A percentile compares a stretch with the other conserved stretches of the same genome.
Evolutionary conservation across 73 alveolate genomes (phyloP).

Genomic region (Paramecium primaurelia): DNA sequence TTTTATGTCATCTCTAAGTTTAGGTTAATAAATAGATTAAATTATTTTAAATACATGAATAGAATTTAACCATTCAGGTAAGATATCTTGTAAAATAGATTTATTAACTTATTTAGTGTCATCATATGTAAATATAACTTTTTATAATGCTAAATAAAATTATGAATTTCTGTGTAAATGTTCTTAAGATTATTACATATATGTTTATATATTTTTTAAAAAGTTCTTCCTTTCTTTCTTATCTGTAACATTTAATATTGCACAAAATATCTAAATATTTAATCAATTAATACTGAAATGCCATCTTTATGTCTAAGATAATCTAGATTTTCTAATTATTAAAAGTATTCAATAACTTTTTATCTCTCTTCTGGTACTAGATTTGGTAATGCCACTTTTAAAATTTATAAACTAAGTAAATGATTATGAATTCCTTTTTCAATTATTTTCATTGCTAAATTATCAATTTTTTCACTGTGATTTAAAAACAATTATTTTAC

Average conservation of each 20-base stretch:
- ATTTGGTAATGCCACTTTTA: conserved; percentile 15
- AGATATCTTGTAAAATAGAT: neutral
- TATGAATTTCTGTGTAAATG: neutral
- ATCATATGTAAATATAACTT: neutral
- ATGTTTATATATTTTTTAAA: neutral
- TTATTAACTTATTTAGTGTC: conserved; percentile 3
- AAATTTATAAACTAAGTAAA: neutral
- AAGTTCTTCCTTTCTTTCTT: conserved; percentile 5
- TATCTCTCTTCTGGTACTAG: conserved; percentile 2
- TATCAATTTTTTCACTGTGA: conserved; percentile 4
- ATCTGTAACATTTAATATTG: neutral
- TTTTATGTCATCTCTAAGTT: neutral
- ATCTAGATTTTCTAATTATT: neutral
- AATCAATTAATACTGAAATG: neutral
- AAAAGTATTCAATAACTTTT: conserved; percentile 22
- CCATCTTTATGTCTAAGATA: conserved; percentile 33
- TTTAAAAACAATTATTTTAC: neutral
- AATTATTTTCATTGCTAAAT: conserved; percentile 30
- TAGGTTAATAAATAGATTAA: neutral
- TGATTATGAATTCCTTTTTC: conserved; percentile 49
- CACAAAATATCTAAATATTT: conserved; percentile 9
- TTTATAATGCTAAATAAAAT: neutral
- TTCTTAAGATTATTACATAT: neutral
- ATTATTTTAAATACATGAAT: neutral
- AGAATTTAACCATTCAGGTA: neutral